These are phyloP conservation scores for Sporothrix pseudoabietina DNA, from an alignment of 2,329 filamentous ascomycete genomes.

Conservation along the genomic window DNA sequence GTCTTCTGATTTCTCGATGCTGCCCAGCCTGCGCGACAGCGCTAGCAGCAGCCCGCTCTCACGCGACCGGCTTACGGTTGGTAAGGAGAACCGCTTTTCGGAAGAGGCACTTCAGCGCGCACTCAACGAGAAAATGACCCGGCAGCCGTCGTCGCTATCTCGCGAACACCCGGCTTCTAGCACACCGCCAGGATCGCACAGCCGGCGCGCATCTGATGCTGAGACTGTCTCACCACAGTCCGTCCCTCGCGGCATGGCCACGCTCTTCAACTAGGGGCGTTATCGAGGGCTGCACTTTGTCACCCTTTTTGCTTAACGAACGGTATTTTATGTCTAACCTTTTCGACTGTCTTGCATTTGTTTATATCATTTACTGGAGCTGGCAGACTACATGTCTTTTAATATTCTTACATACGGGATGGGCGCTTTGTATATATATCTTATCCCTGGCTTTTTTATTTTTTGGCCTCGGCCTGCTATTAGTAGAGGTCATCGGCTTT, in stretches of 20 bases:
- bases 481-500: not conserved
- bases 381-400: not conserved
- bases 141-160: constrained; percentile 20
- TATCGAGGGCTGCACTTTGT: not conserved
- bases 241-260: constrained; percentile 46
- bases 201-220: constrained; percentile 26
- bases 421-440: constrained; percentile 16
- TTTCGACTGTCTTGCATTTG: not conserved
- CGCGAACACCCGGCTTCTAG: not conserved
- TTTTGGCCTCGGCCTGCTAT: not conserved
- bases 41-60: not conserved
- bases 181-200: constrained; percentile 21
- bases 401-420: not conserved
- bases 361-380: constrained; percentile 4
- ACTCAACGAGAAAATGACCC: constrained; percentile 18
- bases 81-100: constrained; percentile 21
- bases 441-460: not conserved
- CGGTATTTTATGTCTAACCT: not conserved
- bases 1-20: constrained; percentile 6
- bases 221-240: constrained; percentile 50
- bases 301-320: not conserved
- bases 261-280: constrained; percentile 41
- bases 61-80: not conserved
- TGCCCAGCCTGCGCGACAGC: constrained; percentile 27
- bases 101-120: constrained; percentile 12